These are phyloP conservation scores for Cryptosporidium parvum DNA, from an alignment of 169 alveolate genomes.

Conservation along the genomic window DNA sequence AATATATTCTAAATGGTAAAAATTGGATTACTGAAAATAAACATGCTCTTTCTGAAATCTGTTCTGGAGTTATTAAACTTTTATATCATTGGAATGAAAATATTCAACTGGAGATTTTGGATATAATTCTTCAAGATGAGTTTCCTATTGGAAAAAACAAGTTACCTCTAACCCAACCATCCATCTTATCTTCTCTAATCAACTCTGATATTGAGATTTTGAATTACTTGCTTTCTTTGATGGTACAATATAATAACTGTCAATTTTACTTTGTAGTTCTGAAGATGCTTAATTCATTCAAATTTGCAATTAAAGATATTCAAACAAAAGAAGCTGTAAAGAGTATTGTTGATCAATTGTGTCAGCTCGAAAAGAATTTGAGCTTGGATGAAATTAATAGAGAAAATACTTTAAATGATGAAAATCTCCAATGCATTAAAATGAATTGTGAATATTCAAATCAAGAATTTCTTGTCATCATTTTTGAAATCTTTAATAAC, in stretches of 20 bases:
- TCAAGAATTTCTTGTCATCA: not conserved
- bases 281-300: conserved; percentile 8
- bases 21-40: conserved; percentile 9
- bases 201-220: conserved; percentile 31
- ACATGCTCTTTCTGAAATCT: not conserved
- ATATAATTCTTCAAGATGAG: conserved; percentile 28
- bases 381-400: not conserved
- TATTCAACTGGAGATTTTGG: conserved; percentile 40
- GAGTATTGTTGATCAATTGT: conserved; percentile 22
- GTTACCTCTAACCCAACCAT: not conserved
- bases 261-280: conserved; percentile 19
- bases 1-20: conserved; percentile 28
- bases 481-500: conserved; percentile 42
- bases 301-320: not conserved
- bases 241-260: conserved; percentile 24
- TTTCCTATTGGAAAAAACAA: not conserved
- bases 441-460: not conserved
- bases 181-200: conserved; percentile 13
- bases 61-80: conserved; percentile 40
- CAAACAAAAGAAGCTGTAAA: conserved; percentile 3
- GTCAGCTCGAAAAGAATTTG: conserved; percentile 38
- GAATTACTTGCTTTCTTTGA: conserved; percentile 19
- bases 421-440: not conserved
- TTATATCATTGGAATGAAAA: conserved; percentile 51
- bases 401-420: not conserved